Percentiles rank a stretch among this genome's conserved stretches.
These are phyloP conservation scores for Candida ponderosae DNA, from an alignment of 805 yeast genomes.

Conservation along the genomic window DNA sequence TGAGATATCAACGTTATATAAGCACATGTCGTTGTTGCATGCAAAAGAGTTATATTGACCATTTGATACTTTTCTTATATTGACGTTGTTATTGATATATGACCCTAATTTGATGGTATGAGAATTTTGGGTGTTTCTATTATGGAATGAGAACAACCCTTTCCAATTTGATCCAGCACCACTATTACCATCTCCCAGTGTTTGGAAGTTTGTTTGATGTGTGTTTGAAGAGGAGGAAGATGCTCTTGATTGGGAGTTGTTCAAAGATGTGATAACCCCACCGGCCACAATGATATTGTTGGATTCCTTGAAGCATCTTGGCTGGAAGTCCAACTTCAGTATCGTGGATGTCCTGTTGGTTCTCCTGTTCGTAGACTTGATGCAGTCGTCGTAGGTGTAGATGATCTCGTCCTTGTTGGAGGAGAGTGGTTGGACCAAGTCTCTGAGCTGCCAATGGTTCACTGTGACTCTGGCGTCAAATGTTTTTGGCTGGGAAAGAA, in stretches of 20 bases:
- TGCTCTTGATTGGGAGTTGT: constrained; percentile 6
- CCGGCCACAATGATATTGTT: constrained; percentile 49
- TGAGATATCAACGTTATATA: constrained; percentile 57
- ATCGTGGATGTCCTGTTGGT: constrained; percentile 27
- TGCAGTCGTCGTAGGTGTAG: constrained; percentile 50
- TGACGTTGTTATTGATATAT: constrained; percentile 75
- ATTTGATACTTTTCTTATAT: constrained; percentile 36
- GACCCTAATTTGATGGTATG: constrained; percentile 62
- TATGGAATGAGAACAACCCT: constrained; percentile 58
- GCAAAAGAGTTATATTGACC: constrained; percentile 49
- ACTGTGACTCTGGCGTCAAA: too few relatives aligned
- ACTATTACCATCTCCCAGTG: constrained; percentile 17
- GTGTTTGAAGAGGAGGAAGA: too few relatives aligned
- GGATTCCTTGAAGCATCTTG: constrained; percentile 58
- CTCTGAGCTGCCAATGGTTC: constrained; percentile 75
- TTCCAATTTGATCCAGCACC: constrained; percentile 33
- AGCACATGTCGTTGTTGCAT: constrained; percentile 76
- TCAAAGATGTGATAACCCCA: constrained; percentile 36
- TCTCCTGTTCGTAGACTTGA: constrained; percentile 36
- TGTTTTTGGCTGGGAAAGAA: too few relatives aligned
- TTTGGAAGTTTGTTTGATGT: constrained; percentile 6
- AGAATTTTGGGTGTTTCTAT: constrained; percentile 38
- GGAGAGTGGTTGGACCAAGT: constrained; percentile 51
- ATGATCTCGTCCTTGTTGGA: constrained; percentile 35
- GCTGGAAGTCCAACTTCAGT: constrained; percentile 52